Conservation (phyloP, 768 basidiomycete genomes). For the Lentinula sp. region DNA sequence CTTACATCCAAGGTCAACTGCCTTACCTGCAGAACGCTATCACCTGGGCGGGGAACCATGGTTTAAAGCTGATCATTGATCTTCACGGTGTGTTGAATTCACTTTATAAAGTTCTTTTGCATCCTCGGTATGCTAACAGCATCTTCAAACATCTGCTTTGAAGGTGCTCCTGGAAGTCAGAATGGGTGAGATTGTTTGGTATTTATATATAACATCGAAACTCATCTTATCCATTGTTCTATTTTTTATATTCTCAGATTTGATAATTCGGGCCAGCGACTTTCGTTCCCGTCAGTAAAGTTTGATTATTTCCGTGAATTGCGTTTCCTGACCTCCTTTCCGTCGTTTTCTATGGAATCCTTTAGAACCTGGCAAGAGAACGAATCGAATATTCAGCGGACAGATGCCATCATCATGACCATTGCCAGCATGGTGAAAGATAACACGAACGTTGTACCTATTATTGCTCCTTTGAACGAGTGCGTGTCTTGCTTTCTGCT, state of each 20-base stretch:
- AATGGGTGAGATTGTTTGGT: slow-evolving; percentile 49
- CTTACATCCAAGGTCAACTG: slow-evolving; percentile 72
- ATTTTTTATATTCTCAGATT: slow-evolving; percentile 29
- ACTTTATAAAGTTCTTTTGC: background rate
- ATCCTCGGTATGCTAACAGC: slow-evolving; percentile 2
- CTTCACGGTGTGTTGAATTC: slow-evolving; percentile 40
- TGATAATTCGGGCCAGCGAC: slow-evolving; percentile 74
- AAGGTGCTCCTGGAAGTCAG: slow-evolving; percentile 69
- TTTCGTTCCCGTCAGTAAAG: slow-evolving; percentile 42
- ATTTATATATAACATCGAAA: background rate
- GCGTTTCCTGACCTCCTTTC: background rate
- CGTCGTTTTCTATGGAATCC: background rate
- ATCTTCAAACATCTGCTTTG: slow-evolving; percentile 19
- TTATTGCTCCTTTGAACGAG: slow-evolving; percentile 80
- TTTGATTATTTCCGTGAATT: background rate
- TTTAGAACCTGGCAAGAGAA: slow-evolving; percentile 59
- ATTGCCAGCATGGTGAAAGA: slow-evolving; percentile 59
- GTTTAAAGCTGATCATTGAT: slow-evolving; percentile 80
- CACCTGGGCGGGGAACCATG: slow-evolving; percentile 61
- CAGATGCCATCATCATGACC: slow-evolving; percentile 54
- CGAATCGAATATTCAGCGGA: slow-evolving; percentile 60
- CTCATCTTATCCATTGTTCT: background rate
- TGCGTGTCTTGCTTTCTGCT: slow-evolving; percentile 20
- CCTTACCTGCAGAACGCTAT: slow-evolving; percentile 64
- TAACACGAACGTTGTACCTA: slow-evolving; percentile 55